phyloP scores from a whole-genome alignment of 345 rosid species.

The Reutealis trisperma region DNA sequence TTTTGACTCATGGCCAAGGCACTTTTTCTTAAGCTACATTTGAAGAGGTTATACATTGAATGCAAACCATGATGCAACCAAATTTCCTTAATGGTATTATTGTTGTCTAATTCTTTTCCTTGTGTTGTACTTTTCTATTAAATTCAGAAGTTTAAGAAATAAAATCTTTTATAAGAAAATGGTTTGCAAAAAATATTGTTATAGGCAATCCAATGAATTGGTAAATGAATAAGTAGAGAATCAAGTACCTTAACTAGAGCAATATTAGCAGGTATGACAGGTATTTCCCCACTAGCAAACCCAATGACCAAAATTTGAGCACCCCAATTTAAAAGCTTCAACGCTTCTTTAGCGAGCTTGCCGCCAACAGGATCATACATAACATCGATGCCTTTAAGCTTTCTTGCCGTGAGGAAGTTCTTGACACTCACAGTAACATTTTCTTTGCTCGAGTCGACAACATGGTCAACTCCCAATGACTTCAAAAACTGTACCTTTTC shows the following conservation, averaged over 20 bases:
- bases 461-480: conserved; percentile 83
- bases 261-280: conserved; percentile 78
- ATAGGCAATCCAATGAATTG: not conserved
- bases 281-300: conserved; percentile 90
- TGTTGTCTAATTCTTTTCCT: not conserved
- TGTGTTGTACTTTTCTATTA: no score
- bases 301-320: conserved; percentile 90
- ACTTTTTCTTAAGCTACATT: not conserved
- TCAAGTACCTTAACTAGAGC: conserved; percentile 81
- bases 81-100: not conserved
- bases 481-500: conserved; percentile 72
- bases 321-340: conserved; percentile 92
- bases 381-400: conserved; percentile 84
- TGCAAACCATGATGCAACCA: not conserved
- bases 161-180: no score
- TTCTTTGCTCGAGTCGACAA: conserved; percentile 64
- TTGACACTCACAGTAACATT: conserved; percentile 66
- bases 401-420: conserved; percentile 68
- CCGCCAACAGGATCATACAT: conserved; percentile 94
- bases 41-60: no score
- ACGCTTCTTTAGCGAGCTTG: conserved; percentile 62
- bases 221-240: not conserved
- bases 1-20: not conserved
- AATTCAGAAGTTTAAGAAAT: no score
- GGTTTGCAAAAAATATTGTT: not conserved